Evolutionary conservation across 768 basidiomycete genomes (phyloP).

Genomic region (Cyclocybe aegerita): DNA sequence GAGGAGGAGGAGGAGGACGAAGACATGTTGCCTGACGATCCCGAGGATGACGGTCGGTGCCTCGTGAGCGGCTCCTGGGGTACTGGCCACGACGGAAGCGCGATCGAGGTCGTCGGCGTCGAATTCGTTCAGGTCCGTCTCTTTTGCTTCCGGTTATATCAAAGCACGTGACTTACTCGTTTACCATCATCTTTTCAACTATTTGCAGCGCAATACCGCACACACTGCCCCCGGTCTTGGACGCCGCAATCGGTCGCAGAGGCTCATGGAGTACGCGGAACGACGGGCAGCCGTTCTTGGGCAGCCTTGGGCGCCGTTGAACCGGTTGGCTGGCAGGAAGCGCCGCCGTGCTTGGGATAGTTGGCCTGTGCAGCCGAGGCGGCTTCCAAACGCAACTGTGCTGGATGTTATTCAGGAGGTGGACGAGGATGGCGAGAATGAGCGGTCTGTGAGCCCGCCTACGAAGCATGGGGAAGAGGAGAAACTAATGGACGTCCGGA

Average conservation of each 20-base stretch:
- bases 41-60: constrained; percentile 58
- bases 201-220: constrained; percentile 47
- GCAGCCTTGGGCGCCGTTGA: constrained; percentile 21
- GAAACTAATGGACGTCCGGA: constrained; percentile 43
- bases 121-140: constrained; percentile 61
- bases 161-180: background rate
- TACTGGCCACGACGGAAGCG: constrained; percentile 76
- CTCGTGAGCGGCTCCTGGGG: constrained; percentile 75
- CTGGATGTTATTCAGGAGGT: constrained; percentile 40
- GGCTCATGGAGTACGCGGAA: constrained; percentile 65
- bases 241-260: constrained; percentile 61
- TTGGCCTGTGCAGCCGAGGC: constrained; percentile 26
- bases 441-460: constrained; percentile 19
- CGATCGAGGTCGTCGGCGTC: constrained; percentile 67
- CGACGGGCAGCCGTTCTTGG: constrained; percentile 53
- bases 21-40: constrained; percentile 23
- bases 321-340: constrained; percentile 41
- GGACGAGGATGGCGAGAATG: constrained; percentile 27
- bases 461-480: constrained; percentile 35
- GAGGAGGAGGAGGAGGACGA: constrained; percentile 30
- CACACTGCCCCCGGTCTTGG: constrained; percentile 51
- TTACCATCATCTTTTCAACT: constrained; percentile 1
- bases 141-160: constrained; percentile 4
- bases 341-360: constrained; percentile 38
- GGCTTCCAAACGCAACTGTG: constrained; percentile 37